These are phyloP conservation scores for Argentina anserina DNA, from an alignment of 306 rosid species.

Conservation along the genomic window DNA sequence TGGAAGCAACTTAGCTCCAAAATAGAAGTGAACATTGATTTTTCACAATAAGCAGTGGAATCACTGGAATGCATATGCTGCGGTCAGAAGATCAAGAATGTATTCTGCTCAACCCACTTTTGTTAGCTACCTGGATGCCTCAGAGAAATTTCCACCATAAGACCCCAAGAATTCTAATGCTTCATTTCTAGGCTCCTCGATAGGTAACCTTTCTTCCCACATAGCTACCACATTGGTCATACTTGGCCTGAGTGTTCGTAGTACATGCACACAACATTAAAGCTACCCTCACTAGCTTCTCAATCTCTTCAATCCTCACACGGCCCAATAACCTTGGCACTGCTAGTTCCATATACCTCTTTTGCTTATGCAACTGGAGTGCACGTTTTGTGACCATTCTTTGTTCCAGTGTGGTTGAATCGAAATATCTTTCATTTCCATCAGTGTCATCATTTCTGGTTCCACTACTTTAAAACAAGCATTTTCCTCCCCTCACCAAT, in stretches of 20 bases:
- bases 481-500: constrained; percentile 15
- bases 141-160: not conserved
- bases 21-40: too few relatives aligned
- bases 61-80: too few relatives aligned
- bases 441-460: not conserved
- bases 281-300: constrained; percentile 17
- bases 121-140: not conserved
- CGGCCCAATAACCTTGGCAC: constrained; percentile 21
- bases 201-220: constrained; percentile 16
- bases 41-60: too few relatives aligned
- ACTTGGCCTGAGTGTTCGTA: constrained; percentile 18
- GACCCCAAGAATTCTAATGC: constrained; percentile 16
- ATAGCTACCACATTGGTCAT: constrained; percentile 17
- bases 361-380: constrained; percentile 20
- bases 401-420: not conserved
- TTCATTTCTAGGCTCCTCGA: constrained; percentile 21
- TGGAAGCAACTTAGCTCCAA: too few relatives aligned
- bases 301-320: constrained; percentile 5
- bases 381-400: constrained; percentile 4
- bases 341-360: constrained; percentile 13
- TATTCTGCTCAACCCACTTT: not conserved
- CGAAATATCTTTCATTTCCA: not conserved
- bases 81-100: not conserved
- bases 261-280: constrained; percentile 18
- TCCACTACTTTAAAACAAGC: not conserved